Conservation (phyloP, 75 land plant species). For the Azolla pinnata region DNA sequence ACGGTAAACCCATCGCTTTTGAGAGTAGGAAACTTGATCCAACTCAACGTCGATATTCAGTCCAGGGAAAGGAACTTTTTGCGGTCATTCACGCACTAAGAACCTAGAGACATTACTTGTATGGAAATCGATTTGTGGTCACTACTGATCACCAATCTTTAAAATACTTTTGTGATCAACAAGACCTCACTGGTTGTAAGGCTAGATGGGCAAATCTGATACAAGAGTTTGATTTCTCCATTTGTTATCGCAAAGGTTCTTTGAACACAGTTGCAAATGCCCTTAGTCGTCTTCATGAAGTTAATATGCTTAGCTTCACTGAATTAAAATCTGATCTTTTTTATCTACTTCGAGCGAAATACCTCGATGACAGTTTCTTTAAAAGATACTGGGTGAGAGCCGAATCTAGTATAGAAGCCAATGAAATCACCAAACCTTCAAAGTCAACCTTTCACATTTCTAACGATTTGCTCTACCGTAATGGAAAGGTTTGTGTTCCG, state of each 20-base stretch:
- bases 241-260: not conserved
- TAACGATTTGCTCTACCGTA: not conserved
- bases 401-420: not conserved
- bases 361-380: not conserved
- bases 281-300: not conserved
- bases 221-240: conserved; percentile 1
- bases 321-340: not conserved
- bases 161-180: conserved; percentile 5
- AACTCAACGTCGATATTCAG: not conserved
- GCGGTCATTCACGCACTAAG: conserved; percentile 9
- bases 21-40: conserved; percentile 6
- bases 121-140: not conserved
- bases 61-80: conserved; percentile 9
- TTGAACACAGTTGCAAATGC: not conserved
- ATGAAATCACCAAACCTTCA: not conserved
- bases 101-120: conserved; percentile 5
- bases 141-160: not conserved
- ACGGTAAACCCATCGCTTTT: conserved; percentile 6
- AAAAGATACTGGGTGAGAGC: too few species aligned
- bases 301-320: not conserved
- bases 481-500: not conserved
- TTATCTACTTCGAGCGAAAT: not conserved
- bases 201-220: conserved; percentile 7
- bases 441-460: not conserved
- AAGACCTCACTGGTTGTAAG: not conserved